phyloP scores from a whole-genome alignment of 345 rosid species.

The Melaleuca quinquenervia region DNA sequence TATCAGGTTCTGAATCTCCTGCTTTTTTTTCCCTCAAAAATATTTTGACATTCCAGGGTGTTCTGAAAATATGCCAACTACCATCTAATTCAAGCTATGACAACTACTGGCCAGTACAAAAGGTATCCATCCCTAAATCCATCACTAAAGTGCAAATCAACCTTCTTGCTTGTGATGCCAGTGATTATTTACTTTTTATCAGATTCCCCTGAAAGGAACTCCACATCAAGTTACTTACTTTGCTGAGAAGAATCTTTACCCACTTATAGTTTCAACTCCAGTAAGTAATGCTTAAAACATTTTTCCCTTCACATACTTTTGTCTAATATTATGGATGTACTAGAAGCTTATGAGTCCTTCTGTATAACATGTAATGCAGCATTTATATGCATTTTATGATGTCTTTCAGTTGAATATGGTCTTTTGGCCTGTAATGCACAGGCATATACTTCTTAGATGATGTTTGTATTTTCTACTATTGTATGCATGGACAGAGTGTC shows the following conservation, averaged over 20 bases:
- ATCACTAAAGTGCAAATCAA: background rate
- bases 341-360: background rate
- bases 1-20: background rate
- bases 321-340: background rate
- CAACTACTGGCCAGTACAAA: slow-evolving; percentile 96
- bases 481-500: background rate
- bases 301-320: background rate
- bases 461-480: background rate
- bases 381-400: background rate
- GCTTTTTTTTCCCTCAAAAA: background rate
- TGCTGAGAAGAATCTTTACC: slow-evolving; percentile 81
- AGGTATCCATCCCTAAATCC: slow-evolving; percentile 29
- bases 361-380: background rate
- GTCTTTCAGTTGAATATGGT: background rate
- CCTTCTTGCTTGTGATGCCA: background rate
- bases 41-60: slow-evolving; percentile 43
- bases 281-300: slow-evolving; percentile 30
- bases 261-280: slow-evolving; percentile 78
- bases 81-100: slow-evolving; percentile 79
- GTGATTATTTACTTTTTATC: slow-evolving; percentile 1
- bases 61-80: slow-evolving; percentile 88
- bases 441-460: background rate
- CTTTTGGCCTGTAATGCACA: background rate
- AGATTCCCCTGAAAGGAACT: slow-evolving; percentile 89
- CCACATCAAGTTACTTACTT: slow-evolving; percentile 98